Evolutionary conservation across 345 rosid species (phyloP).

Genomic region (Eucalyptus erythrocorys): DNA sequence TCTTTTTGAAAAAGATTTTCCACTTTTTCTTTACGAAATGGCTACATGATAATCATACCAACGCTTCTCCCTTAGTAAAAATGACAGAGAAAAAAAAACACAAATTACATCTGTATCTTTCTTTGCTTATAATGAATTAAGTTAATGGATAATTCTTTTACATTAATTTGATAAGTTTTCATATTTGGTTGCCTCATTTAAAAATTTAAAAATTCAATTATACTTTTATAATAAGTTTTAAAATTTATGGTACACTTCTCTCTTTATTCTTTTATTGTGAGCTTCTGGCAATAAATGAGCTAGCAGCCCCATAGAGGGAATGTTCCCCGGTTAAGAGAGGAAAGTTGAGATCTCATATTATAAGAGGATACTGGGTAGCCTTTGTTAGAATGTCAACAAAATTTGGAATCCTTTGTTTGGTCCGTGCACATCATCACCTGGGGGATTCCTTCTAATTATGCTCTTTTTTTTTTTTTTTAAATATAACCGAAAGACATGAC

Average conservation of each 20-base stretch:
- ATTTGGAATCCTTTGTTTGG: not conserved
- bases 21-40: not conserved
- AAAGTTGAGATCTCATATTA: not conserved
- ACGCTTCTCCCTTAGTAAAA: not conserved
- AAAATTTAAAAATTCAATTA: not conserved
- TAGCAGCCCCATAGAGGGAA: not conserved
- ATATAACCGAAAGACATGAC: not conserved
- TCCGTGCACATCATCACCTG: not conserved
- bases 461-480: not conserved
- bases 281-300: not conserved
- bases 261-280: not conserved
- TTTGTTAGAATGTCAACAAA: not conserved
- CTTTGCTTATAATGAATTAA: not conserved
- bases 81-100: accelerated
- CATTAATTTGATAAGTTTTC: not conserved
- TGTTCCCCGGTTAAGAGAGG: not conserved
- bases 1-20: not conserved
- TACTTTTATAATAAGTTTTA: not conserved
- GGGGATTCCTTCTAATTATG: not conserved
- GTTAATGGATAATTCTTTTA: not conserved
- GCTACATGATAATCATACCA: not conserved
- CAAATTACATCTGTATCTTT: not conserved
- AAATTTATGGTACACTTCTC: not conserved
- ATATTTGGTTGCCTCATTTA: not conserved
- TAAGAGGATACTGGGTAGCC: not conserved